Conservation (phyloP, 164 flowering plant species). For the Echeveria elegans region DNA sequence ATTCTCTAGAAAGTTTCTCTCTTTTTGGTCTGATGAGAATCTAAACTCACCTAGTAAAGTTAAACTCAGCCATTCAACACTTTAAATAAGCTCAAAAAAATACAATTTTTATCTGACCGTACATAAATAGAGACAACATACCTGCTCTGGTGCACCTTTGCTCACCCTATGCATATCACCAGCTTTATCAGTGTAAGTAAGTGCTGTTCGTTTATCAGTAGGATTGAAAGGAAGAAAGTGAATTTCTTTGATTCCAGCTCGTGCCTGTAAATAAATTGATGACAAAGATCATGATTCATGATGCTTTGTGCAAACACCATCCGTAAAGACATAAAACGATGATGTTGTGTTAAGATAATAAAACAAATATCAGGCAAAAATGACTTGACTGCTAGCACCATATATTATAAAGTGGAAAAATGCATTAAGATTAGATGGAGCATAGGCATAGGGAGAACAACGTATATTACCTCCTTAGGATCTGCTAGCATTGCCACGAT, state of each 20-base stretch:
- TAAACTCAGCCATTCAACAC: not conserved
- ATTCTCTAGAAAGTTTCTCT: not conserved
- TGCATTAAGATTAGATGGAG: not conserved
- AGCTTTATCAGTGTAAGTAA: constrained; percentile 37
- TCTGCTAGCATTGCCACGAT: constrained; percentile 53
- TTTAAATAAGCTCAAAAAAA: no score
- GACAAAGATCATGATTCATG: not conserved
- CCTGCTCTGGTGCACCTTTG: constrained; percentile 68
- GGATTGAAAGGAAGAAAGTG: constrained; percentile 72
- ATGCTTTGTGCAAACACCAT: not conserved
- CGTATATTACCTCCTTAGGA: constrained; percentile 46
- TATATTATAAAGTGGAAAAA: not conserved
- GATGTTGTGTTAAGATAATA: not conserved
- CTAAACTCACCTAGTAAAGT: no score
- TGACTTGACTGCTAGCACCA: not conserved
- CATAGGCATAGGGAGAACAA: not conserved
- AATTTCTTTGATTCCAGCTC: constrained; percentile 52
- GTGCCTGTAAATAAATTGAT: constrained; percentile 25
- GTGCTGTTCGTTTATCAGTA: constrained; percentile 58
- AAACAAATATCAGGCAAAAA: not conserved
- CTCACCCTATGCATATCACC: constrained; percentile 54
- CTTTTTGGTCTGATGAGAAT: no score
- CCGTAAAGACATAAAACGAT: not conserved
- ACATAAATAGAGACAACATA: constrained; percentile 4
- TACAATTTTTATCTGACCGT: not conserved